phyloP scores from a whole-genome alignment of 1,284 basidiomycete genomes.

The Clitocybe nebularis region DNA sequence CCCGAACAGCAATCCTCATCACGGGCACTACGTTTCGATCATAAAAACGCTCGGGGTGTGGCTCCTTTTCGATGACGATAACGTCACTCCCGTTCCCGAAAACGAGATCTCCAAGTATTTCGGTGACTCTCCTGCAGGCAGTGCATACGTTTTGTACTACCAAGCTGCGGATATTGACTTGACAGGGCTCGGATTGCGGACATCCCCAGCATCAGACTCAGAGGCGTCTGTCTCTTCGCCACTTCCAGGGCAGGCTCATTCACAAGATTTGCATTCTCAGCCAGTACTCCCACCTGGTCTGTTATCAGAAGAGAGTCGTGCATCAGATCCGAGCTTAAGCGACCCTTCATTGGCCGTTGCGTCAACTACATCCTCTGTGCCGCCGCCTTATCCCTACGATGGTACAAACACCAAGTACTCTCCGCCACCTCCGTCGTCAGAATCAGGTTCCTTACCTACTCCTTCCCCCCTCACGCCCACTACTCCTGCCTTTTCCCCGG shows the following conservation, averaged over 20 bases:
- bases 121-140: slow-evolving; percentile 85
- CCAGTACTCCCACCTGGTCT: slow-evolving; percentile 49
- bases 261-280: no score
- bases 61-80: slow-evolving; percentile 96
- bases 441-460: no score
- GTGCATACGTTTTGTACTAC: slow-evolving; percentile 97
- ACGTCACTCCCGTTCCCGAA: slow-evolving; percentile 85
- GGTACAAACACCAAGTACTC: neutral
- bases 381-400: no score
- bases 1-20: slow-evolving; percentile 78
- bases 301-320: slow-evolving; percentile 27
- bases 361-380: no score
- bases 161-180: slow-evolving; percentile 87
- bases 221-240: slow-evolving; percentile 9
- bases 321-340: slow-evolving; percentile 24
- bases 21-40: slow-evolving; percentile 96
- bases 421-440: no score
- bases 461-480: no score
- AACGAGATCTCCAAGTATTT: slow-evolving; percentile 91
- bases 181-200: slow-evolving; percentile 60
- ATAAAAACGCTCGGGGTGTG: slow-evolving; percentile 84
- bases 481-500: no score
- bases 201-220: slow-evolving; percentile 26
- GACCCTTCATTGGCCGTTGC: no score
- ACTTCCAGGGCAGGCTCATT: no score